These are phyloP conservation scores for Diaporthe longicolla DNA, from an alignment of 2,329 filamentous ascomycete genomes.

Conservation along the genomic window DNA sequence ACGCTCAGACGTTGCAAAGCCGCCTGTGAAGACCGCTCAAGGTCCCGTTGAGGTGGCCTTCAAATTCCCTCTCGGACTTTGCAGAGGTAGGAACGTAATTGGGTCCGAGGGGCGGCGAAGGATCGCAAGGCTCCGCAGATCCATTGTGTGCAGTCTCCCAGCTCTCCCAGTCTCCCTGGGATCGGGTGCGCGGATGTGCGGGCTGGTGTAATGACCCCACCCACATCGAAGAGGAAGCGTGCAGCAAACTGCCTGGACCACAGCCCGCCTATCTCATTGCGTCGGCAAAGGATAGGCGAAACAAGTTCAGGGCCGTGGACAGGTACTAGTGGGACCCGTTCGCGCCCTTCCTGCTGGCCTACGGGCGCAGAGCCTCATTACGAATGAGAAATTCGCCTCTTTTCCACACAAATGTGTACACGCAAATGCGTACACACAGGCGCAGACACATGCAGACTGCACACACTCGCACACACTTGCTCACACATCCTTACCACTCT, in stretches of 20 bases:
- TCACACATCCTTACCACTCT: neutral
- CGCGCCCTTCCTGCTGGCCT: slow-evolving; percentile 17
- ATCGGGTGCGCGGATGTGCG: slow-evolving; percentile 26
- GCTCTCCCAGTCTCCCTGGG: neutral
- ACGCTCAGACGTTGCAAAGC: neutral
- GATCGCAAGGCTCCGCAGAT: slow-evolving; percentile 33
- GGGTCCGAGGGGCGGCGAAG: slow-evolving; percentile 28
- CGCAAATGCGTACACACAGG: no score
- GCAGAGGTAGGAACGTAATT: neutral
- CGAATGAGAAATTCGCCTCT: neutral
- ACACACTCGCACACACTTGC: no score
- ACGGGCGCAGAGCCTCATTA: slow-evolving; percentile 27
- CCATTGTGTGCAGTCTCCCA: slow-evolving; percentile 4
- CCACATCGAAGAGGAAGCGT: slow-evolving; percentile 3
- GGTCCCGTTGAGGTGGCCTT: neutral
- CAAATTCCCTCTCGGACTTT: slow-evolving; percentile 4
- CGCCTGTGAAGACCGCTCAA: neutral
- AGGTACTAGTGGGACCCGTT: slow-evolving; percentile 4
- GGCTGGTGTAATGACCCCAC: slow-evolving; percentile 1
- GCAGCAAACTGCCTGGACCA: neutral
- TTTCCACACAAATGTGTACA: neutral
- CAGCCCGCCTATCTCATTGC: neutral
- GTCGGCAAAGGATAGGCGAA: neutral
- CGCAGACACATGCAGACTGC: no score
- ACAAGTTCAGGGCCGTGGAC: neutral